Evolutionary conservation across 768 basidiomycete genomes (phyloP).

Genomic region (Dioszegia crocea): DNA sequence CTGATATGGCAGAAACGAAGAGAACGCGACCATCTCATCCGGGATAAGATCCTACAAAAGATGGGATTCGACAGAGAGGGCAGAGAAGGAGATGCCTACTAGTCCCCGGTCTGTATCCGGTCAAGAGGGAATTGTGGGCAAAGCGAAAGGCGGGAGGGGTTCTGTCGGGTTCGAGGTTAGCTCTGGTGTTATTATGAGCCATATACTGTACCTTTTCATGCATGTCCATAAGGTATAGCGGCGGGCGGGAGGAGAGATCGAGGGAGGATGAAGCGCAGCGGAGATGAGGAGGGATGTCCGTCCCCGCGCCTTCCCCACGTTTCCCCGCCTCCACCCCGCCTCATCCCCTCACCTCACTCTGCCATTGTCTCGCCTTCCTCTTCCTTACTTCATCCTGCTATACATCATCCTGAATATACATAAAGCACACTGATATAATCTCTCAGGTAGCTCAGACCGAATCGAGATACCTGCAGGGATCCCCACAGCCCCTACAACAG

Average conservation of each 20-base stretch:
- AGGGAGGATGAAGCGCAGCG: too few species aligned
- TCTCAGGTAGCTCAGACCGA: too few species aligned
- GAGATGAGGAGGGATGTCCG: too few species aligned
- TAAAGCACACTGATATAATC: too few species aligned
- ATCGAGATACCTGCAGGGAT: too few species aligned
- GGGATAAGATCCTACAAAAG: slow-evolving; percentile 75
- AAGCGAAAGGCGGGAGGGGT: neutral
- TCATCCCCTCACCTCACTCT: neutral
- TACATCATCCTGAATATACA: too few species aligned
- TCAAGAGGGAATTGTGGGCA: neutral
- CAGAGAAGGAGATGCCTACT: slow-evolving; percentile 94
- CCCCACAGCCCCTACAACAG: too few species aligned
- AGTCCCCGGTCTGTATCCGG: neutral
- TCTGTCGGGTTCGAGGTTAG: neutral
- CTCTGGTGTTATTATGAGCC: slow-evolving; percentile 15
- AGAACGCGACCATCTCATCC: slow-evolving; percentile 67
- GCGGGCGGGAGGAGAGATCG: neutral
- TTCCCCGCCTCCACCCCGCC: neutral
- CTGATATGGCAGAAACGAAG: slow-evolving; percentile 58
- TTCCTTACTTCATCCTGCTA: neutral
- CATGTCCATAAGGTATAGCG: neutral
- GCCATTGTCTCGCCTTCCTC: too few species aligned
- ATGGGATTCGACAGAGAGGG: slow-evolving; percentile 93
- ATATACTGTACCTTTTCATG: neutral
- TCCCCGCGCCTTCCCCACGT: too few species aligned